Evolutionary conservation across 1,139 yeast species (phyloP), one percentile per base, ranked within the genome.

Genomic region (Sugiyamaella castrensis): DNA sequence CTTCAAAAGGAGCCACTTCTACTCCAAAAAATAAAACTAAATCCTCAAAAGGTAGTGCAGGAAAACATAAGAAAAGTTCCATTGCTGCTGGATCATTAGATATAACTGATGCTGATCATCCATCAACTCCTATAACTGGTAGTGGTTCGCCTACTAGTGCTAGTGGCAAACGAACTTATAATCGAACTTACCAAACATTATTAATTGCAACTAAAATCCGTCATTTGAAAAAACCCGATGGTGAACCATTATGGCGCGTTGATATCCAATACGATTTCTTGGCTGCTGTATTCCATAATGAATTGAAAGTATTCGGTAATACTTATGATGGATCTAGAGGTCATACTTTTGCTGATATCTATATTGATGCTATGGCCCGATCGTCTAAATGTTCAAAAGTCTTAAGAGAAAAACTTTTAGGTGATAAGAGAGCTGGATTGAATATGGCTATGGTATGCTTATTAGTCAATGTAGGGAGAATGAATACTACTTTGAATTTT

Each of bases 401-500:
- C 4, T 74, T 92, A 49, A 80, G 87, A 53, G 96, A 89, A 58
- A 77, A 95, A 56, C 70, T 92, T 40, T 69, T 84, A 44, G 88
- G 85, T 54, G 76, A 75, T 51, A 79, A 79, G 40, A 75, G 79
- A 69, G 87, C 87, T 2, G 72, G 69, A 1, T 73, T 80, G 43
- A 81, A 88, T 12, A 88, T 88, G 44, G 87, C 89, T 46, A 82
- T 87, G 75, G 84, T 88, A 29, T 87, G 96, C 57, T 70, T 92
- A 39, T 73, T 92, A 55, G 98, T 92, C 27, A 92, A 92, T 64
- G 82, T 89, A 40, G 98, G 98, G 4, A 74, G 98, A 56, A 82
- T 92, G 82, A 92, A 92, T 70, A 92, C 98, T 1, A 92, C 98
- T 4, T 83, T 92, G 47, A 91, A 91, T 67, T 92, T 91, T 64